Evolutionary conservation across 768 basidiomycete species (phyloP), one percentile per base, ranked within the genome.

Genomic region (Suillus bovinus): DNA sequence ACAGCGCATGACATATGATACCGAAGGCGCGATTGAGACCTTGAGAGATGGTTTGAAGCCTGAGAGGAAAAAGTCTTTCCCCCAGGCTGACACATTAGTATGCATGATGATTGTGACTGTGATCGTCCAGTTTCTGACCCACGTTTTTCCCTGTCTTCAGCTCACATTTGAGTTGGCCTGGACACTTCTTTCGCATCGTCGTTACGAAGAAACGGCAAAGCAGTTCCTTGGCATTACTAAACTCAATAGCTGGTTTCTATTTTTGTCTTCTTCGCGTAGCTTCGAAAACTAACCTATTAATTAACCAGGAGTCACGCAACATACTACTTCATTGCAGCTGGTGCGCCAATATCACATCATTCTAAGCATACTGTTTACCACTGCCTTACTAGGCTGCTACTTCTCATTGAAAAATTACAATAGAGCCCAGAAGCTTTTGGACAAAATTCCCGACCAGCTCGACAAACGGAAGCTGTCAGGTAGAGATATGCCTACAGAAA

Each of bases 161-260:
- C 79, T 93, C 8, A 79, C 84, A 16, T 93, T 91, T 65, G 91
- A 93, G 71, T 80, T 93, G 4, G 90, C 88, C 0, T 93, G 91
- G 91, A 86, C 86, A 17, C 72, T 90, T 1, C 79, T 93, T 4
- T 80, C 85, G 1, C 81, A 89, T 61, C 74, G 87, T 59, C 78
- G 81, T 61, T 91, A 92, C 60, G 75, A 81, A 64, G 89, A 92
- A 64, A 81, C 87, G 1, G 89, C 89, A 2, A 83, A 88, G 53
- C 78, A 80, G 61, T 91, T 93, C 67, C 66, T 91, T 47, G 79
- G 75, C 60, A 77, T 93, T 65, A 86, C 84, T 5, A 81, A 84
- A 64, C 68, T 91, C 63, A 93, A 92, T 68, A 84, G 77, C 50
- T 93, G 91, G 91, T 86, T 74, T 38, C 8, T 24, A 27, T 36